Evolutionary conservation across 208 protist genomes (phyloP).

Genomic region (Trypanosoma cruzi): DNA sequence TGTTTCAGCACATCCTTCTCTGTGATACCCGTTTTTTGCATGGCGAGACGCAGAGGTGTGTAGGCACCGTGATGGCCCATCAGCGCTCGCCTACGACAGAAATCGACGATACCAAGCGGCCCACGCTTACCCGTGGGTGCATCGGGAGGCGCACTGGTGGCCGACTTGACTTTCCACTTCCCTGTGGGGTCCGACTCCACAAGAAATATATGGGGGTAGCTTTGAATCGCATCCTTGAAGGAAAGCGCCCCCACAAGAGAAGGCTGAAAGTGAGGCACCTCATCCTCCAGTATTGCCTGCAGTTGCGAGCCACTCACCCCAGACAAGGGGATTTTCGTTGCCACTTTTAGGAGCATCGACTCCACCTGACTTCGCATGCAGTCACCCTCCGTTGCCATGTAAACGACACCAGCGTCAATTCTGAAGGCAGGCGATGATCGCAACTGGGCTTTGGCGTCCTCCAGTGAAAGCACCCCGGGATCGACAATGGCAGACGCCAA

Average conservation of each 20-base stretch:
- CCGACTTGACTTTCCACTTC: slow-evolving; percentile 42
- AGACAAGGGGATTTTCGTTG: slow-evolving; percentile 37
- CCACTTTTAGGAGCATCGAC: slow-evolving; percentile 37
- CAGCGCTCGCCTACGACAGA: slow-evolving; percentile 20
- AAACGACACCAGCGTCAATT: slow-evolving; percentile 18
- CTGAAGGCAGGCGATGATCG: slow-evolving; percentile 10
- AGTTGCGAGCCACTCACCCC: slow-evolving; percentile 57
- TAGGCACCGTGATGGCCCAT: slow-evolving; percentile 27
- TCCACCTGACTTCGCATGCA: slow-evolving; percentile 10
- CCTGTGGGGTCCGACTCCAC: slow-evolving; percentile 31
- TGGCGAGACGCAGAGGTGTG: slow-evolving; percentile 37
- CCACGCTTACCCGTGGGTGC: not conserved
- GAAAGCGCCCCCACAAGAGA: slow-evolving; percentile 40
- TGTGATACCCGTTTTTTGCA: slow-evolving; percentile 33
- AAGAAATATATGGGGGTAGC: slow-evolving; percentile 42
- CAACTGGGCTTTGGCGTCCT: slow-evolving; percentile 22
- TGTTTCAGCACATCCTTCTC: slow-evolving; percentile 37
- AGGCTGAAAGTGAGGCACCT: slow-evolving; percentile 55
- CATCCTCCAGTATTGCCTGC: slow-evolving; percentile 59
- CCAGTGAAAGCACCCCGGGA: slow-evolving; percentile 7
- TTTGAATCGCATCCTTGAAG: slow-evolving; percentile 56
- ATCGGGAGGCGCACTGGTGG: not conserved
- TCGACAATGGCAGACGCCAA: slow-evolving; percentile 15
- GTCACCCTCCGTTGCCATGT: slow-evolving; percentile 1
- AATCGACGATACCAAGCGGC: slow-evolving; percentile 17